A percentile compares a stretch with the other conserved stretches of the same genome.
Conservation (phyloP, 2,329 filamentous ascomycete species). For the Aureobasidium sp. region DNA sequence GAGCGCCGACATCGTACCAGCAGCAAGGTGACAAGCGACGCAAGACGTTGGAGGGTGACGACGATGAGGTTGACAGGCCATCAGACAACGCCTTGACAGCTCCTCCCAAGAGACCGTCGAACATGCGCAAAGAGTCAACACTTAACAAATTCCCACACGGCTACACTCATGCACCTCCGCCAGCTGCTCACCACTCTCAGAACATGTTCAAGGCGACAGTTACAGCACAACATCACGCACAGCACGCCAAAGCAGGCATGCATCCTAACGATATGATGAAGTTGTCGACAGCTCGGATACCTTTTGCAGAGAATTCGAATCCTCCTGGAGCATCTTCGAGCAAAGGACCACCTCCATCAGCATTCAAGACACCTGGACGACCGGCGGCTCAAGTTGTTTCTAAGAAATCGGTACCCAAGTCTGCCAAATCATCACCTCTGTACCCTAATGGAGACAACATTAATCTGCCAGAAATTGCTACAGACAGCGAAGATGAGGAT, state of each 20-base stretch:
- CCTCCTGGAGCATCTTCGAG: constrained; percentile 31
- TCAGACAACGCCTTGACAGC: constrained; percentile 61
- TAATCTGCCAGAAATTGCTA: constrained; percentile 88
- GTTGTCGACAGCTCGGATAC: constrained; percentile 79
- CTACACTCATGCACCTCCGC: constrained; percentile 52
- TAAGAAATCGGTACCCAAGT: constrained; percentile 41
- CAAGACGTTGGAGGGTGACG: constrained; percentile 62
- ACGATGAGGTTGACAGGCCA: constrained; percentile 50
- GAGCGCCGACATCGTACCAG: constrained; percentile 44
- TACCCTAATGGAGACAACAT: constrained; percentile 87
- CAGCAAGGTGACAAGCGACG: constrained; percentile 71
- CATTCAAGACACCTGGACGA: constrained; percentile 62
- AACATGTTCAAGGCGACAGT: constrained; percentile 58
- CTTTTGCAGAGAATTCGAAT: constrained; percentile 67
- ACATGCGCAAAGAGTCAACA: constrained; percentile 54
- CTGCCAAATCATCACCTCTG: constrained; percentile 67
- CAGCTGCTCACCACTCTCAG: constrained; percentile 38
- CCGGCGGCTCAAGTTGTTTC: constrained; percentile 32
- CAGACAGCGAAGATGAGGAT: constrained; percentile 80
- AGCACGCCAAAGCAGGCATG: constrained; percentile 43
- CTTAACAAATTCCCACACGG: constrained; percentile 54
- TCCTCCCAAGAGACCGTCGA: constrained; percentile 76
- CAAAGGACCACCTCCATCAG: constrained; percentile 6
- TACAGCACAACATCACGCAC: constrained; percentile 56
- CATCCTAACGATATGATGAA: constrained; percentile 80